A percentile compares a stretch with the other conserved stretches of the same genome.
phyloP scores from a whole-genome alignment of 495 filamentous ascomycete species.

The Aspergillus saccharolyticus region DNA sequence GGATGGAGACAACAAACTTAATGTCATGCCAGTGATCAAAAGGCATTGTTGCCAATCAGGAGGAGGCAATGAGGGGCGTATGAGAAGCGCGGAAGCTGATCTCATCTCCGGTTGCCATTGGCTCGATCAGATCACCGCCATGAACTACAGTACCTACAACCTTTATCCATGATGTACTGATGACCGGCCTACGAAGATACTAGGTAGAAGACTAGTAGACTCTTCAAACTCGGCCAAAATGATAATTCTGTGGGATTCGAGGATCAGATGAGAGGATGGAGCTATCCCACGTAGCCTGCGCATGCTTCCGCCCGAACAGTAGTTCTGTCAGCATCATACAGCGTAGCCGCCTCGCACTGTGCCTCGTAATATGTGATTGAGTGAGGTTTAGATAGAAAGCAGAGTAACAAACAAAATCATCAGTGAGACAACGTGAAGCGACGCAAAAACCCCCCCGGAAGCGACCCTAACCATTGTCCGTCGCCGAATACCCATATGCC shows the following conservation, averaged over 20 bases:
- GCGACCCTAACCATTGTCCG: constrained; percentile 48
- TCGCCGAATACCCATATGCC: constrained; percentile 36
- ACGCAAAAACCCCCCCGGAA: constrained; percentile 48
- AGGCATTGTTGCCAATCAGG: too few relatives aligned
- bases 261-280: background rate
- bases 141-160: background rate
- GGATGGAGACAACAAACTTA: background rate
- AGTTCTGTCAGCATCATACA: background rate
- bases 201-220: too few relatives aligned
- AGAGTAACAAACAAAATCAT: background rate
- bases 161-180: background rate
- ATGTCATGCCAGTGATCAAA: too few relatives aligned
- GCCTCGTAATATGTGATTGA: background rate
- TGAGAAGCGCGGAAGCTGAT: background rate
- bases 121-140: background rate
- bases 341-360: background rate
- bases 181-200: too few relatives aligned
- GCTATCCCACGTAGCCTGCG: background rate
- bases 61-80: too few relatives aligned
- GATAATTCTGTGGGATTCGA: background rate
- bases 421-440: constrained; percentile 30
- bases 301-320: background rate
- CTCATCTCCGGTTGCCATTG: background rate
- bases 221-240: too few relatives aligned
- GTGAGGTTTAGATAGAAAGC: background rate